phyloP scores from a whole-genome alignment of 1,284 basidiomycete species.

The Peniophora sp. region DNA sequence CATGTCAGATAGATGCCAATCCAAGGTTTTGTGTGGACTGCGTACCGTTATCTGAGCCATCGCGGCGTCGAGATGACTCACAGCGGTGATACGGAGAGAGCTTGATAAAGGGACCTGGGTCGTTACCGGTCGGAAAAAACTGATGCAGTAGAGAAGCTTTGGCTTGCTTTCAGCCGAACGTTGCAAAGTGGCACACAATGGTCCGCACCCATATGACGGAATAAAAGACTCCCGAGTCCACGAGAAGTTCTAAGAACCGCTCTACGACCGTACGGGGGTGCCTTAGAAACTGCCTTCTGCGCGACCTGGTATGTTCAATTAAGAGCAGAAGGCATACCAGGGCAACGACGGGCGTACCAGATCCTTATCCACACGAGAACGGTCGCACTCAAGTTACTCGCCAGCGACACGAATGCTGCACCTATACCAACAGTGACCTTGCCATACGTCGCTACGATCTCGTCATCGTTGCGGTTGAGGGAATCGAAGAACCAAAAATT shows the following conservation, averaged over 20 bases:
- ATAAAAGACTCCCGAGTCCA: background rate
- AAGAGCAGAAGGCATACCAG: background rate
- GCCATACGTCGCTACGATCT: background rate
- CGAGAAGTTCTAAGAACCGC: background rate
- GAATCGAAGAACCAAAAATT: too few species aligned
- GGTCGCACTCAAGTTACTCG: background rate
- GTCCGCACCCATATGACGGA: background rate
- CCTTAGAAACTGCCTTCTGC: background rate
- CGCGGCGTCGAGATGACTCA: background rate
- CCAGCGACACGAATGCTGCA: background rate
- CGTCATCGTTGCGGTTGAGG: background rate
- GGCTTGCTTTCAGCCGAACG: background rate
- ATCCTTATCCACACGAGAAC: background rate
- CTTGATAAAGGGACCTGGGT: background rate
- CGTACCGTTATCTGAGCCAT: background rate
- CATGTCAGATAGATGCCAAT: too few species aligned
- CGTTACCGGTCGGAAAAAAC: background rate
- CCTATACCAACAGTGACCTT: background rate
- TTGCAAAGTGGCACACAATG: background rate
- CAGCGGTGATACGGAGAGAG: background rate
- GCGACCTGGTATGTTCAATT: background rate
- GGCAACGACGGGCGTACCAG: background rate
- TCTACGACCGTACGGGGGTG: background rate
- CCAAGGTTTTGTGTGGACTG: background rate
- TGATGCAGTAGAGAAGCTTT: background rate